Percentiles rank a stretch among this genome's conserved stretches.
These are phyloP conservation scores for Halophytophthora polymorphica DNA, from an alignment of 352 stramenopile species.

Conservation along the genomic window DNA sequence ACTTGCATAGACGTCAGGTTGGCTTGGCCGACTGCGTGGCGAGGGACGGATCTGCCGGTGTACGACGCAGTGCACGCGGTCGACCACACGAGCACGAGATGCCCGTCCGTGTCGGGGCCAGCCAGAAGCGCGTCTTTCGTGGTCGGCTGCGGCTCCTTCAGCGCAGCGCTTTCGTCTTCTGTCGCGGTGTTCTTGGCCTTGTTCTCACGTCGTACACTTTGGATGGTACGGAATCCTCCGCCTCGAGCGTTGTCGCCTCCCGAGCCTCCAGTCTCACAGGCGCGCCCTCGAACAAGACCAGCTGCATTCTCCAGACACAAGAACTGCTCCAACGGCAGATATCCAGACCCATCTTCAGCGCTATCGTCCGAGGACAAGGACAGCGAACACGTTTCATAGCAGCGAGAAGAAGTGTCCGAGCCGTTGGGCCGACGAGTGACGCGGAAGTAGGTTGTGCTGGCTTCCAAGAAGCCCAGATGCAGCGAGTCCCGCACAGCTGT, in stretches of 20 bases:
- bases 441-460: constrained; percentile 80
- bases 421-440: constrained; percentile 24
- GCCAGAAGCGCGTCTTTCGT: constrained; percentile 53
- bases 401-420: neutral
- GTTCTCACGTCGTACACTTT: constrained; percentile 84
- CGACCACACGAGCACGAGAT: constrained; percentile 73
- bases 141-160: constrained; percentile 51
- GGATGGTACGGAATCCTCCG: constrained; percentile 77
- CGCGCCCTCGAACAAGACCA: constrained; percentile 31
- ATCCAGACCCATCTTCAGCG: constrained; percentile 11
- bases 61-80: constrained; percentile 22
- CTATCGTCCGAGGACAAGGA: constrained; percentile 12
- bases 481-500: constrained; percentile 26
- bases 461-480: constrained; percentile 62
- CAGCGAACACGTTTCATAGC: constrained; percentile 20
- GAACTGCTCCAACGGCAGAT: constrained; percentile 64
- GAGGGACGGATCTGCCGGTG: constrained; percentile 13
- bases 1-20: constrained; percentile 68
- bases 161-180: constrained; percentile 15
- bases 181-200: constrained; percentile 51
- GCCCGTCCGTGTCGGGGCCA: constrained; percentile 47
- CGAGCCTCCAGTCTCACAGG: constrained; percentile 18
- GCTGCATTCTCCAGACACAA: constrained; percentile 71
- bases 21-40: constrained; percentile 46
- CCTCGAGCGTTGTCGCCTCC: constrained; percentile 29